phyloP scores from a whole-genome alignment of 257 asterid genomes.

The Solanum tarapatanum region DNA sequence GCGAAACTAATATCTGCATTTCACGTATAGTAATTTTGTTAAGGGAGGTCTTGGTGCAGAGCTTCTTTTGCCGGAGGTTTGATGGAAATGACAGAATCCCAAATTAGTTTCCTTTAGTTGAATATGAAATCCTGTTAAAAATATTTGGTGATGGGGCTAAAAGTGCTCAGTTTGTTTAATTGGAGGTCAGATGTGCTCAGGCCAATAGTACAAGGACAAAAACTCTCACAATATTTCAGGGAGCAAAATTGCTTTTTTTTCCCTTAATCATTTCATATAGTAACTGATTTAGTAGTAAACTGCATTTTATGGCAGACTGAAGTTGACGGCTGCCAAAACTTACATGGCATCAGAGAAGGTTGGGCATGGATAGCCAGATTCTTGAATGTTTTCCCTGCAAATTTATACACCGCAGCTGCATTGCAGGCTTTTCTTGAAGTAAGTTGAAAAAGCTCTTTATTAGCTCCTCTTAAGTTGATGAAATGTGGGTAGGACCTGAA shows the following conservation, averaged over 20 bases:
- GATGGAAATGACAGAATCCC: neutral
- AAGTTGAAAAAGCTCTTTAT: conserved; percentile 15
- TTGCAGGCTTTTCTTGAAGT: conserved; percentile 72
- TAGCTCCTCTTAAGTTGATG: neutral
- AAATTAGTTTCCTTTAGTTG: neutral
- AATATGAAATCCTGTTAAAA: neutral
- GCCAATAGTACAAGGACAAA: neutral
- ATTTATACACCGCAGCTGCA: conserved; percentile 61
- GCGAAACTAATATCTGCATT: neutral
- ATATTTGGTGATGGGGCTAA: neutral
- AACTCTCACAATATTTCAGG: neutral
- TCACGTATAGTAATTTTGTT: neutral
- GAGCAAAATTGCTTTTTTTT: neutral
- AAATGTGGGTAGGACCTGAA: neutral
- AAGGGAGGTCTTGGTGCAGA: neutral
- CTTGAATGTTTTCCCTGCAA: conserved; percentile 73
- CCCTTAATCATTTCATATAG: neutral
- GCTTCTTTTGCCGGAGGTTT: neutral
- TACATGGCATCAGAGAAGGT: conserved; percentile 65
- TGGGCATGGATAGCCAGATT: conserved; percentile 96
- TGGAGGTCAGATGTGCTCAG: neutral
- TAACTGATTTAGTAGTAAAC: neutral
- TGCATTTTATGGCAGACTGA: conserved; percentile 45
- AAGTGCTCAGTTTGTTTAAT: neutral
- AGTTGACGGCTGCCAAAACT: conserved; percentile 37